phyloP scores from a whole-genome alignment of 2,329 filamentous ascomycete genomes.

The Colletotrichum endophyticum region DNA sequence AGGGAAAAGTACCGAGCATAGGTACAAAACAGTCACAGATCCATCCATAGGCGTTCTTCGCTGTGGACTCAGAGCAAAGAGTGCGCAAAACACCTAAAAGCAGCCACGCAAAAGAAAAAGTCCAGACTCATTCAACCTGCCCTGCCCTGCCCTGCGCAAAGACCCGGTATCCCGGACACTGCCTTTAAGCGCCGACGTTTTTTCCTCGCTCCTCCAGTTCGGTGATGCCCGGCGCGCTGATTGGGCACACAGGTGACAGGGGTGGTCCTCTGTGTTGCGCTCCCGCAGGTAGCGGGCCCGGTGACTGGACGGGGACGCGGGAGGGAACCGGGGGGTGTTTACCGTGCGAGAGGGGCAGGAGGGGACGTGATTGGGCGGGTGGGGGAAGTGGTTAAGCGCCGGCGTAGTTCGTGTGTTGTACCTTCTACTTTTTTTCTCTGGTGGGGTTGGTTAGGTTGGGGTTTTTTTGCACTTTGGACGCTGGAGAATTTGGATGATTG shows the following conservation, averaged over 20 bases:
- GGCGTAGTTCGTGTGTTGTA: background rate
- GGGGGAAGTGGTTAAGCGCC: background rate
- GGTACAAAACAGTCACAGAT: no score
- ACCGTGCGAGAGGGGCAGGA: background rate
- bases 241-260: rapidly evolving
- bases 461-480: background rate
- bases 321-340: background rate
- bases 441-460: background rate
- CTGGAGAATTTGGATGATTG: background rate
- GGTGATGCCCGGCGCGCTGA: background rate
- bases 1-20: background rate
- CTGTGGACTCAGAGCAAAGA: background rate
- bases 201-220: background rate
- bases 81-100: background rate
- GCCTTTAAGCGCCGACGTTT: background rate
- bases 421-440: background rate
- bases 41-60: no score
- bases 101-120: background rate
- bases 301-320: background rate
- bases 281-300: background rate
- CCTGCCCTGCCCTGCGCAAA: background rate
- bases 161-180: slow-evolving; percentile 25
- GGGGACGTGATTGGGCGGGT: background rate
- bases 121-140: background rate
- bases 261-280: background rate